Evolutionary conservation across 1,284 basidiomycete species (phyloP).

Genomic region (Paramarasmius palmivorus): DNA sequence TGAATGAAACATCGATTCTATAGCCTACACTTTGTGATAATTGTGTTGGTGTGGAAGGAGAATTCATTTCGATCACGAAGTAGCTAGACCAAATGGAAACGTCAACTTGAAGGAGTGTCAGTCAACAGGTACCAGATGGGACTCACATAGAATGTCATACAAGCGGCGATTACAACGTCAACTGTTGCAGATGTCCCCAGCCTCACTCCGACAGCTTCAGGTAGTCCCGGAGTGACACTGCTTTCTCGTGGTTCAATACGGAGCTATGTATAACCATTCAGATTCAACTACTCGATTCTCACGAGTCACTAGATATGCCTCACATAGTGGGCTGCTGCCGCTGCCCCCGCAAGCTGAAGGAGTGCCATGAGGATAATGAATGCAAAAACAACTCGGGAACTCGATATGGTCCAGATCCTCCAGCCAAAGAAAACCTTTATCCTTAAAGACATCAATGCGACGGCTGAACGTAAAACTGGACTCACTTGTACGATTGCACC

Average conservation of each 20-base stretch:
- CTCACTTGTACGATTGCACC: neutral
- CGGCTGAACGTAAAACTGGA: no score
- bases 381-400: neutral
- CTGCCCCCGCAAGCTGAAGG: neutral
- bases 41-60: neutral
- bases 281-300: no score
- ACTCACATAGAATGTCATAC: slow-evolving; percentile 17
- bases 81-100: neutral
- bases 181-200: slow-evolving; percentile 19
- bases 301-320: neutral
- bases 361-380: neutral
- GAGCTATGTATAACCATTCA: neutral
- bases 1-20: neutral
- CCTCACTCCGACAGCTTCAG: slow-evolving; percentile 12
- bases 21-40: slow-evolving; percentile 2
- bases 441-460: no score
- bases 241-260: neutral
- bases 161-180: slow-evolving; percentile 21
- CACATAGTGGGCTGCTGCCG: slow-evolving; percentile 8
- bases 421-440: slow-evolving; percentile 1
- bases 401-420: neutral
- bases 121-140: no score
- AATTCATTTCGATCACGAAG: neutral
- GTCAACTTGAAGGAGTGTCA: no score
- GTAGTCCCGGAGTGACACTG: neutral